Conservation (phyloP, 805 yeast species). For the Crinitomyces ghanaensis region DNA sequence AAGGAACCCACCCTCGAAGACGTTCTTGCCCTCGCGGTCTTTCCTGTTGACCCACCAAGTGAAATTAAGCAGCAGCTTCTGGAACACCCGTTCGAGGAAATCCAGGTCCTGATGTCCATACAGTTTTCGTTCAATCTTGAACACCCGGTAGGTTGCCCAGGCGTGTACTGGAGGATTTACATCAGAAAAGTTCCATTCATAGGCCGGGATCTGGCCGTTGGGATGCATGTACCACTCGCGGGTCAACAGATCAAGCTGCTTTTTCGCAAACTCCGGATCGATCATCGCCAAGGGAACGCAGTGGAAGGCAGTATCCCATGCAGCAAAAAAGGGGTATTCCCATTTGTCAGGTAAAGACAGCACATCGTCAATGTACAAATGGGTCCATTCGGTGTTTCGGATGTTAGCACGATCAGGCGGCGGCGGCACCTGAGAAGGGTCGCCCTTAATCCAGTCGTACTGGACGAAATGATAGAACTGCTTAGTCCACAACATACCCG, state of each 20-base stretch:
- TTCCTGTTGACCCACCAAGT: conserved; percentile 98
- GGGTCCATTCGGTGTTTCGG: conserved; percentile 84
- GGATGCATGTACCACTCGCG: conserved; percentile 98
- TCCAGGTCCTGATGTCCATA: conserved; percentile 71
- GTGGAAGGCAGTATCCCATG: conserved; percentile 96
- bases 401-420: conserved; percentile 69
- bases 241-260: conserved; percentile 72
- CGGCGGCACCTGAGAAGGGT: conserved; percentile 58
- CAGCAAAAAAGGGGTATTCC: conserved; percentile 94
- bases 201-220: conserved; percentile 94
- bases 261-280: conserved; percentile 86
- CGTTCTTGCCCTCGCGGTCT: conserved; percentile 74
- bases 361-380: conserved; percentile 76
- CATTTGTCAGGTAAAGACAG: conserved; percentile 88
- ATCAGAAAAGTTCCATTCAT: conserved; percentile 92
- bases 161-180: conserved; percentile 98
- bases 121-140: conserved; percentile 76
- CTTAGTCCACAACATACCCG: conserved; percentile 88
- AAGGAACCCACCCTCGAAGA: conserved; percentile 88
- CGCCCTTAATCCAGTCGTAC: conserved; percentile 80
- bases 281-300: conserved; percentile 87
- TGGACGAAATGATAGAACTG: conserved; percentile 83
- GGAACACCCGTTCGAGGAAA: conserved; percentile 86
- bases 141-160: conserved; percentile 84
- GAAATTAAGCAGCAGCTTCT: conserved; percentile 74